A percentile compares a stretch with the other conserved stretches of the same genome.
Conservation (phyloP, 2,329 filamentous ascomycete genomes). For the Paraconiothyrium brasiliense region DNA sequence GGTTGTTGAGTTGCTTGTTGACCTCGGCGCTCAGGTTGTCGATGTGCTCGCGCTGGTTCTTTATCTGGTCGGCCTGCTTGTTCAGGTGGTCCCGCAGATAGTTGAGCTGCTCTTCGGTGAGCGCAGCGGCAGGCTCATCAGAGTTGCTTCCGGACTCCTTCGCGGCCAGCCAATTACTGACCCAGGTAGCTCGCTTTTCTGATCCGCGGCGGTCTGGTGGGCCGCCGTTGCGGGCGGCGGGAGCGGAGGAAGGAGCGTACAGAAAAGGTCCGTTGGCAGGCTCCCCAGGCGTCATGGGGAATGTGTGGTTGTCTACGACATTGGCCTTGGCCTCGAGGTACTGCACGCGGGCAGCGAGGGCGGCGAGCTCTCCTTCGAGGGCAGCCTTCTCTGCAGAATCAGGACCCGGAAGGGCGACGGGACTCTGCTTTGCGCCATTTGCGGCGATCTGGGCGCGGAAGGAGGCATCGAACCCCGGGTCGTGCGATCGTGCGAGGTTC, state of each 20-base stretch:
- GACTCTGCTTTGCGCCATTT: constrained; percentile 62
- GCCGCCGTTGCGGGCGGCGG: constrained; percentile 44
- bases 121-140: constrained; percentile 61
- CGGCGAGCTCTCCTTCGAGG: constrained; percentile 84
- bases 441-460: constrained; percentile 56
- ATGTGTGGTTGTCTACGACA: constrained; percentile 67
- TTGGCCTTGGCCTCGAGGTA: constrained; percentile 82
- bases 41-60: constrained; percentile 85
- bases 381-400: constrained; percentile 78
- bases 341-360: constrained; percentile 79
- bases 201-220: constrained; percentile 45
- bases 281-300: constrained; percentile 84
- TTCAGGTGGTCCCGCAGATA: constrained; percentile 90
- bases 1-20: constrained; percentile 83
- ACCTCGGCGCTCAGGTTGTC: constrained; percentile 86
- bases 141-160: constrained; percentile 60
- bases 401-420: constrained; percentile 78
- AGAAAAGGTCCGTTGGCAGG: constrained; percentile 64
- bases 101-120: constrained; percentile 84
- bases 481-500: constrained; percentile 60
- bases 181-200: constrained; percentile 53
- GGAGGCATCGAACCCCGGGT: constrained; percentile 53
- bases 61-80: constrained; percentile 91
- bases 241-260: constrained; percentile 62
- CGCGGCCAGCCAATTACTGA: constrained; percentile 63